Percentiles rank a stretch among this genome's conserved stretches.
phyloP scores from a whole-genome alignment of 2,329 filamentous ascomycete genomes.

The Botrytis galanthina region DNA sequence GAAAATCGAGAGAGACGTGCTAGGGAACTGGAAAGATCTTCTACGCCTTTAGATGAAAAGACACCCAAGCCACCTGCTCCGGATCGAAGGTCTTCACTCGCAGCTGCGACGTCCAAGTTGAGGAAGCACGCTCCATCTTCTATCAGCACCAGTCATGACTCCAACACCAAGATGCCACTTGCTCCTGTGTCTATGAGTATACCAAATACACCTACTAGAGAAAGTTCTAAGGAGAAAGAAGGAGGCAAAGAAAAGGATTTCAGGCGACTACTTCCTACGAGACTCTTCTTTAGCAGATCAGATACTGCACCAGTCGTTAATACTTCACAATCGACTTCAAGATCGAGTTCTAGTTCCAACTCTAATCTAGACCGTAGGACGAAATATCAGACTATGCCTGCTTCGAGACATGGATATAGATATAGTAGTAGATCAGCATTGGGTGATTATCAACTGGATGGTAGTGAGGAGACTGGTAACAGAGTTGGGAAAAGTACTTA shows the following conservation, averaged over 20 bases:
- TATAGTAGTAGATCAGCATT: background rate
- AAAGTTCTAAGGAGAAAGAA: conserved; percentile 2
- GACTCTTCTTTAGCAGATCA: conserved; percentile 9
- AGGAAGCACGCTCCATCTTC: conserved; percentile 20
- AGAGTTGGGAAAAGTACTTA: conserved; percentile 15
- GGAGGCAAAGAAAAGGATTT: conserved; percentile 13
- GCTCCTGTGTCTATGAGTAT: background rate
- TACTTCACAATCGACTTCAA: background rate
- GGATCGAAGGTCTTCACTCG: conserved; percentile 35
- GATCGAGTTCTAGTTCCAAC: background rate
- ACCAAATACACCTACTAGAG: background rate
- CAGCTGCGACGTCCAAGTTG: conserved; percentile 28
- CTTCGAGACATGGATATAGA: background rate
- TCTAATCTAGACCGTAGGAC: background rate
- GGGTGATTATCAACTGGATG: conserved; percentile 7
- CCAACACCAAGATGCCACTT: background rate
- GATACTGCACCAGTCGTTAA: conserved; percentile 2
- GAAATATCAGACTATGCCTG: conserved; percentile 6
- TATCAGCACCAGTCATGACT: background rate
- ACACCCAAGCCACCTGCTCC: conserved; percentile 26
- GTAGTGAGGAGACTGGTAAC: conserved; percentile 5
- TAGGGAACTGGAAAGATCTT: conserved; percentile 9
- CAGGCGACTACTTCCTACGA: background rate
- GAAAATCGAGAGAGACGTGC: conserved; percentile 1
- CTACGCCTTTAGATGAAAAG: conserved; percentile 22